phyloP scores from a whole-genome alignment of 2,329 filamentous ascomycete genomes.

The Calonectria fujianensis region DNA sequence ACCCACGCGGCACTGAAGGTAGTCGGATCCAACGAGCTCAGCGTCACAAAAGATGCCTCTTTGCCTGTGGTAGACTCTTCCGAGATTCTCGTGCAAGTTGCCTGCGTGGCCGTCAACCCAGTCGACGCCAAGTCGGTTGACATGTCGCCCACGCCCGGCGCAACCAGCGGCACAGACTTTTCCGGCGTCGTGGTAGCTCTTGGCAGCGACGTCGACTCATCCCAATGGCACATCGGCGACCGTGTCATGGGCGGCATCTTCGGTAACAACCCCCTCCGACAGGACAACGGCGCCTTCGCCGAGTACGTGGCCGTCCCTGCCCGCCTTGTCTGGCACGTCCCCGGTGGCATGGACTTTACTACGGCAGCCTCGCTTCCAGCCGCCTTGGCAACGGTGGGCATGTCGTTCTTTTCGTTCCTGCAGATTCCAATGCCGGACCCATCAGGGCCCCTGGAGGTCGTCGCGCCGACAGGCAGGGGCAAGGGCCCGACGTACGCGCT shows the following conservation, averaged over 20 bases:
- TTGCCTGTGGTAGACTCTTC: background rate
- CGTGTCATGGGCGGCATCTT: constrained; percentile 10
- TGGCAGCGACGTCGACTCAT: background rate
- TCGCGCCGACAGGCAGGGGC: background rate
- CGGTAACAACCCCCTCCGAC: background rate
- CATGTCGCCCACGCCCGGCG: constrained; percentile 2
- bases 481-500: background rate
- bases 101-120: constrained; percentile 9
- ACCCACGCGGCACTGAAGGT: background rate
- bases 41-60: background rate
- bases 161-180: constrained; percentile 3
- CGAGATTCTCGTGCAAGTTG: constrained; percentile 3
- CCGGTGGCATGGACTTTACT: background rate
- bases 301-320: background rate
- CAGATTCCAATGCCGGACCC: constrained; percentile 4
- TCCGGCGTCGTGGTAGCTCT: background rate
- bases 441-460: background rate
- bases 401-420: background rate
- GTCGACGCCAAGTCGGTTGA: constrained; percentile 9
- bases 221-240: background rate
- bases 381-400: constrained; percentile 6
- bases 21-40: background rate
- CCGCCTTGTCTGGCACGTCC: background rate
- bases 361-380: background rate
- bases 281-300: background rate